These are phyloP conservation scores for Chytriomyces sp. DNA, from an alignment of 192 early-diverging fungal species.

Conservation along the genomic window DNA sequence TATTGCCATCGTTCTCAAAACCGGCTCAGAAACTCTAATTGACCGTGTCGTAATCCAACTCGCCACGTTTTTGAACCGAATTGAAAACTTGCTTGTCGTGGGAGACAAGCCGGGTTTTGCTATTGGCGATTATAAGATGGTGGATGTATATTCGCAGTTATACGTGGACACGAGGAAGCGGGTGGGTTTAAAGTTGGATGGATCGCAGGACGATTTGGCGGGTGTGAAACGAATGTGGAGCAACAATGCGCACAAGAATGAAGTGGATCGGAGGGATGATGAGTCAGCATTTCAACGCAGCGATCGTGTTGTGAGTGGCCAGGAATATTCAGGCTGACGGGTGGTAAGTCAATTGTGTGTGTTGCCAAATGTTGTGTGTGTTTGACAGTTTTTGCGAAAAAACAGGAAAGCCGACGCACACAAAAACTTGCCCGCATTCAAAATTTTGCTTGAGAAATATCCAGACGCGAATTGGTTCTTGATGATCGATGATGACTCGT, in stretches of 20 bases:
- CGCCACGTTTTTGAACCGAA: constrained; percentile 45
- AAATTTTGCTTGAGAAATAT: constrained; percentile 46
- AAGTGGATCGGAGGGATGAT: too few relatives aligned
- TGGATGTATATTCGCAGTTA: too few relatives aligned
- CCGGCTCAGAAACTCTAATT: constrained; percentile 51
- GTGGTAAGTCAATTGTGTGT: neutral
- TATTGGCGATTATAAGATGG: too few relatives aligned
- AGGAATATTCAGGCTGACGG: constrained; percentile 10
- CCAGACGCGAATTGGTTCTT: constrained; percentile 67
- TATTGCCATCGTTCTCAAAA: constrained; percentile 56
- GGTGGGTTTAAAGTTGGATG: too few relatives aligned
- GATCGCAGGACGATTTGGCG: too few relatives aligned
- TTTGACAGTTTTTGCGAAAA: too few relatives aligned
- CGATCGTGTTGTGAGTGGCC: constrained; percentile 1
- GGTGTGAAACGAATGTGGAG: too few relatives aligned
- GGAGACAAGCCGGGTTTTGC: constrained; percentile 55
- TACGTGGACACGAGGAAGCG: too few relatives aligned
- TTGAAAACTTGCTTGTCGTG: constrained; percentile 52
- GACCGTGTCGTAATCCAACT: constrained; percentile 51
- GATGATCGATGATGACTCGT: constrained; percentile 72
- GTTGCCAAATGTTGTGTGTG: too few relatives aligned
- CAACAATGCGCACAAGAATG: too few relatives aligned
- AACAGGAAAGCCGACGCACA: constrained; percentile 52
- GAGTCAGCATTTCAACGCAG: too few relatives aligned
- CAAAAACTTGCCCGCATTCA: constrained; percentile 64